Base-by-base conservation (phyloP, 1,284 basidiomycete genomes). In the Puccinia triticina region DNA sequence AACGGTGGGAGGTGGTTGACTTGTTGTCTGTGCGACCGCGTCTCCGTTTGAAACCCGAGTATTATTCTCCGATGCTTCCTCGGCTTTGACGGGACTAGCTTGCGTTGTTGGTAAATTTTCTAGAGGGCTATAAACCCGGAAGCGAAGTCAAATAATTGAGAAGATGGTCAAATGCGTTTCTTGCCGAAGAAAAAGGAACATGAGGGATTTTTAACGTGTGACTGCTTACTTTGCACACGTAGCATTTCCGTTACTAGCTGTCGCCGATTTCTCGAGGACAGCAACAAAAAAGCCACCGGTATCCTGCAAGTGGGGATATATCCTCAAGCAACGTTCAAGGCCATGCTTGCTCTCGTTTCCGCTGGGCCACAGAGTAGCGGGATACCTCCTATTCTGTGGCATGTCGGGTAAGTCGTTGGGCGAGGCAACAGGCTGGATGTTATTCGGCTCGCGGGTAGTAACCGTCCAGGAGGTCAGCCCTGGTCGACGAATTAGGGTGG, bases 241-340 rank as follows among this genome's bases (percentile, higher is more conserved):
- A 69, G 50, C 40, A 67, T 26, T 23, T 64, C 55, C 72, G 84
- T 43, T 67, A 26, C 26, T 67, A 82, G 77, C 85, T 72, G 69
- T 16, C 29, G 29, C 84, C 67, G 85, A 85, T 85, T 89, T 90
- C 85, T 95, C 91, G 50, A 99, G 88, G 0, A 98, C 92, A 23
- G 95, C 94, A 37, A 99, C 92, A 86, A 98, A 99, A 89, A 99
- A 99, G 0, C 95, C 97, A 16, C 97, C 97, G 0, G 96, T 95
- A 87, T 99, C 93, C 88, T 99, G 96, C 64, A 97, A 88, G 87
- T 99, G 96, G 2, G 97, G 96, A 86, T 98, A 94, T 84, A 97
- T 91, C 67, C 96, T 90, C 86, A 97, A 88, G 84, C 93, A 93
- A 83, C 91, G 89, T 29, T 91, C 89, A 57, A 97, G 88, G 82